phyloP scores from a whole-genome alignment of 768 basidiomycete genomes.

The Clitopilus passeckerianus region DNA sequence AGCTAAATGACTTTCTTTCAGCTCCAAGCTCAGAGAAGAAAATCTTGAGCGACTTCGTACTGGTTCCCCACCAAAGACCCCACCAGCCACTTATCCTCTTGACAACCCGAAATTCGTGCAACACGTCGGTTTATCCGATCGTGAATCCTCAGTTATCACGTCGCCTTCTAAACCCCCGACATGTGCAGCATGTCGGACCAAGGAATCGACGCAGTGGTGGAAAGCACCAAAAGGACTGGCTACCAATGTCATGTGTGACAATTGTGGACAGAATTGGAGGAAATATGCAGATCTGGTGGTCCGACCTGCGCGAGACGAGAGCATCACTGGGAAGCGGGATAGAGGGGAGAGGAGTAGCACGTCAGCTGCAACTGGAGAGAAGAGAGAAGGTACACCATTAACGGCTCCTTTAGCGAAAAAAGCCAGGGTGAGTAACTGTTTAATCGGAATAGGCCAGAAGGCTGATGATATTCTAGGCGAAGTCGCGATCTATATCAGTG shows the following conservation, averaged over 20 bases:
- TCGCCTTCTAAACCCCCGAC: constrained; percentile 49
- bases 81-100: neutral
- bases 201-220: constrained; percentile 83
- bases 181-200: constrained; percentile 84
- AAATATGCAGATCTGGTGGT: constrained; percentile 91
- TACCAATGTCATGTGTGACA: constrained; percentile 76
- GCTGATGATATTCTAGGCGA: neutral
- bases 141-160: constrained; percentile 72
- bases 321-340: constrained; percentile 45
- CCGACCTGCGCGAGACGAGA: constrained; percentile 66
- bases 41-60: constrained; percentile 40
- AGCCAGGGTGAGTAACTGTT: constrained; percentile 31
- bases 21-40: constrained; percentile 66
- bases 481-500: neutral
- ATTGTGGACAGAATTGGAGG: constrained; percentile 83
- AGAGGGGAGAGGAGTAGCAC: constrained; percentile 15
- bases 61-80: constrained; percentile 25
- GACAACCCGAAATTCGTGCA: constrained; percentile 40
- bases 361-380: constrained; percentile 28
- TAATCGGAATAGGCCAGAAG: neutral
- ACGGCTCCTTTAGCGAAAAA: constrained; percentile 40
- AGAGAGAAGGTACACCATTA: constrained; percentile 59
- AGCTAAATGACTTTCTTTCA: constrained; percentile 18
- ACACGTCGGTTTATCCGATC: constrained; percentile 53
- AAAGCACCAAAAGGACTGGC: constrained; percentile 85